A percentile compares a stretch with the other conserved stretches of the same genome.
These are phyloP conservation scores for Apodospora peruviana DNA, from an alignment of 495 filamentous ascomycete genomes.

Conservation along the genomic window DNA sequence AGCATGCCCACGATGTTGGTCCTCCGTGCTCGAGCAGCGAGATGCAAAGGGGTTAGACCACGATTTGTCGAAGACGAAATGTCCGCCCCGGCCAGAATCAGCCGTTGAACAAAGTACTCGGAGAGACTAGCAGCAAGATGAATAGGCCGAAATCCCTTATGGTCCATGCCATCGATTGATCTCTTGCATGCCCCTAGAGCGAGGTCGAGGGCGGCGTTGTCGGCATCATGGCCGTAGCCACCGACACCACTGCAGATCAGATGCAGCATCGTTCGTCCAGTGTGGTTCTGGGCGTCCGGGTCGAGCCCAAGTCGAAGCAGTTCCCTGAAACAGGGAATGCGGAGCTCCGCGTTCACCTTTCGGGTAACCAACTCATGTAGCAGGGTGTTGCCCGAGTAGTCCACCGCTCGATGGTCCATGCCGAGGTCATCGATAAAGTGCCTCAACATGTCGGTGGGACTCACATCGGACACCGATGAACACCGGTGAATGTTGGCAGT, in stretches of 20 bases:
- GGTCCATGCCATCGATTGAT: conserved; percentile 5
- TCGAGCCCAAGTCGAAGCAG: conserved; percentile 4
- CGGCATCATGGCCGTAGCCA: too few relatives aligned
- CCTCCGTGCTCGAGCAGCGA: conserved; percentile 30
- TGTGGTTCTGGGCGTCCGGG: conserved; percentile 7
- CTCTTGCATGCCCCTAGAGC: too few relatives aligned
- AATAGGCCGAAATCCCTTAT: conserved; percentile 13
- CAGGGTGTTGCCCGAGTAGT: conserved; percentile 9
- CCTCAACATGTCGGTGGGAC: not conserved
- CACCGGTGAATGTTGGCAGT: too few relatives aligned
- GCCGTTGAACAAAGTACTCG: conserved; percentile 19
- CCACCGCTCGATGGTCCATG: not conserved
- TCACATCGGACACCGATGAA: conserved; percentile 1
- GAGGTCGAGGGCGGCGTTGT: too few relatives aligned
- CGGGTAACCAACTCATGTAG: conserved; percentile 10
- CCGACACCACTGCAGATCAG: conserved; percentile 1
- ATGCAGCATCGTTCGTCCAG: conserved; percentile 8
- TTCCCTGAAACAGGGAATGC: too few relatives aligned
- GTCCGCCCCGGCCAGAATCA: conserved; percentile 34
- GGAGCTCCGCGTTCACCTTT: too few relatives aligned
- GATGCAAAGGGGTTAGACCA: conserved; percentile 32
- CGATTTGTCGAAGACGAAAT: conserved; percentile 19
- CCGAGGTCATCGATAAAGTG: not conserved
- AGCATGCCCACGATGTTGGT: conserved; percentile 35
- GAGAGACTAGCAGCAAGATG: conserved; percentile 32